Evolutionary conservation across 192 early-diverging fungal species (phyloP).

Genomic region (Chytriomyces confervae): DNA sequence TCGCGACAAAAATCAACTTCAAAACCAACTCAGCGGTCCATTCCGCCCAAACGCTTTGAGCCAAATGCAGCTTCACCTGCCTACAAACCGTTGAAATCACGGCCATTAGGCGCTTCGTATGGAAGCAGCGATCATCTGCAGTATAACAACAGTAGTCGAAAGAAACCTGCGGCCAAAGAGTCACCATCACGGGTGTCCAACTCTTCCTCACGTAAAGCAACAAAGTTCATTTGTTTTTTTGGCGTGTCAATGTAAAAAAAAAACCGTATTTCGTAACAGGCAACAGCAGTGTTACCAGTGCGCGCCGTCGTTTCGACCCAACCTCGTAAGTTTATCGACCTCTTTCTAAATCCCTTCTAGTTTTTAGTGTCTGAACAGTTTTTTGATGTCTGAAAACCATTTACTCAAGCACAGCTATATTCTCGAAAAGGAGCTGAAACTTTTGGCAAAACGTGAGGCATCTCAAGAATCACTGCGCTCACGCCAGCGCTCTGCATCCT

Average conservation of each 20-base stretch:
- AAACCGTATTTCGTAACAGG: neutral
- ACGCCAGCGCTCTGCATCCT: neutral
- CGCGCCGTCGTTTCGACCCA: conserved; percentile 26
- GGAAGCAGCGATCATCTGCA: too few species aligned
- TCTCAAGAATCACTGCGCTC: neutral
- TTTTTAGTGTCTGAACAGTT: neutral
- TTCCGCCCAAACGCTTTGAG: too few species aligned
- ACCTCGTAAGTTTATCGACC: conserved; percentile 15
- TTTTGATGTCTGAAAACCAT: neutral
- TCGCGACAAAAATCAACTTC: too few species aligned
- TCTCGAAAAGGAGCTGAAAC: conserved; percentile 11
- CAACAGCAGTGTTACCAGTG: neutral
- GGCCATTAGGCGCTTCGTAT: neutral
- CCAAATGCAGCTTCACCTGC: neutral
- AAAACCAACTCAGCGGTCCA: too few species aligned
- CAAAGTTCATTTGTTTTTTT: neutral
- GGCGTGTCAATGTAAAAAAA: neutral
- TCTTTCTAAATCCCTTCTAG: neutral
- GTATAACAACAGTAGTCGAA: too few species aligned
- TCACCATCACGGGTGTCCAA: too few species aligned
- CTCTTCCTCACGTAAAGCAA: too few species aligned
- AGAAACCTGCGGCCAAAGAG: too few species aligned
- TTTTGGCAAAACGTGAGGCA: neutral
- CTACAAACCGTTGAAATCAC: conserved; percentile 23
- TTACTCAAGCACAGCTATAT: neutral